A percentile compares a stretch with the other conserved stretches of the same genome.
These are phyloP conservation scores for Boletus vermiculosoides DNA, from an alignment of 768 basidiomycete species.

Conservation along the genomic window DNA sequence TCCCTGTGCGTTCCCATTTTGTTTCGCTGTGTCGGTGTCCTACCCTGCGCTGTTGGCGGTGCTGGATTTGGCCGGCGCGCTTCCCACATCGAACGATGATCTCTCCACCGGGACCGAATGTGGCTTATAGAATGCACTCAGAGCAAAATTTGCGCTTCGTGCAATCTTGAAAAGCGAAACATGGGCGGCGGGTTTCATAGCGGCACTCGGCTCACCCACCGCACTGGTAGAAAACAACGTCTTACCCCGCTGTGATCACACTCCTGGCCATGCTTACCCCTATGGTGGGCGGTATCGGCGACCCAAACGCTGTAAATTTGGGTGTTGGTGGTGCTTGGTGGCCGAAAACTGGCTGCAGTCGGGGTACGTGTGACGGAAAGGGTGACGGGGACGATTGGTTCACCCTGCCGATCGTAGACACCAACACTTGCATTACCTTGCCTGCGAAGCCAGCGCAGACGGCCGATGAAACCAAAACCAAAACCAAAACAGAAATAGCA, in stretches of 20 bases:
- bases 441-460: neutral
- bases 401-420: neutral
- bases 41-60: neutral
- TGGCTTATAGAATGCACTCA: constrained; percentile 39
- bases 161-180: constrained; percentile 41
- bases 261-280: neutral
- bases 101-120: constrained; percentile 27
- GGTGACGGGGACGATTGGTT: neutral
- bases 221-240: constrained; percentile 12
- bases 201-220: neutral
- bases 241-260: constrained; percentile 14
- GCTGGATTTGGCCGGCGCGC: neutral
- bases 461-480: constrained; percentile 6
- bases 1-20: constrained; percentile 7
- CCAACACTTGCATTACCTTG: constrained; percentile 1
- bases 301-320: constrained; percentile 29
- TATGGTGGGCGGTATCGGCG: constrained; percentile 17
- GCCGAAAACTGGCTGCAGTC: neutral
- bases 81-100: constrained; percentile 3
- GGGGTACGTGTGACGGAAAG: constrained; percentile 7
- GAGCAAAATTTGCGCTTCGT: constrained; percentile 50
- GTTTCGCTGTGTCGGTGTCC: neutral
- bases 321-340: constrained; percentile 12
- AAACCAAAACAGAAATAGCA: neutral
- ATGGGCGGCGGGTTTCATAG: constrained; percentile 8